phyloP scores from a whole-genome alignment of 345 rosid genomes.

The Moricandia moricandioides region DNA sequence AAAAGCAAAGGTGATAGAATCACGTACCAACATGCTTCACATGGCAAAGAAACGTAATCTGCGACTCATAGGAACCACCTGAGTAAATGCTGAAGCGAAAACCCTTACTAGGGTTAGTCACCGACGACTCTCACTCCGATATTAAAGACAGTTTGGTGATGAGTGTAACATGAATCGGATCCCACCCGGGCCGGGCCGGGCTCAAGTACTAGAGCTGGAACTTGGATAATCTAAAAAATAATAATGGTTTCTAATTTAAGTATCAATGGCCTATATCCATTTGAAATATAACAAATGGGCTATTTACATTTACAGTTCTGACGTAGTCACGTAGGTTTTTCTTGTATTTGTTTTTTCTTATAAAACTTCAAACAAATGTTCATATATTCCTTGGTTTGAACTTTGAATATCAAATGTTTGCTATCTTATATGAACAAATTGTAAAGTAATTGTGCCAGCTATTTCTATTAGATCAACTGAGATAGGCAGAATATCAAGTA shows the following conservation, averaged over 20 bases:
- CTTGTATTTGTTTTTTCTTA: neutral
- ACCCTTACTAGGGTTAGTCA: neutral
- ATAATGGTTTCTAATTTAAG: neutral
- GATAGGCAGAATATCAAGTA: conserved; percentile 9
- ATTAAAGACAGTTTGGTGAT: neutral
- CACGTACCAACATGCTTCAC: neutral
- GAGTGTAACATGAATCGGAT: neutral
- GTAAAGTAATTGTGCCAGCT: neutral
- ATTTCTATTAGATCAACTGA: neutral
- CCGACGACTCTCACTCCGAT: neutral
- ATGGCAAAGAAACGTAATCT: neutral
- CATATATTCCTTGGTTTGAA: conserved; percentile 12
- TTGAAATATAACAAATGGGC: neutral
- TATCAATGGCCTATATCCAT: neutral
- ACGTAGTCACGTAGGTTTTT: neutral
- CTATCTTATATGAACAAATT: neutral
- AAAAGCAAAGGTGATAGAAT: neutral
- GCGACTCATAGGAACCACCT: neutral
- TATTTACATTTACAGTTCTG: neutral
- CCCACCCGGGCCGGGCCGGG: neutral
- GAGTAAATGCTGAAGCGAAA: neutral
- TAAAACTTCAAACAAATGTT: neutral
- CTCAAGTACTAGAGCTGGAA: neutral
- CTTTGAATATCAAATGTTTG: neutral
- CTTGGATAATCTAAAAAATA: neutral